Evolutionary conservation across 495 filamentous ascomycete genomes (phyloP).

Genomic region (Penicillium goetzii): DNA sequence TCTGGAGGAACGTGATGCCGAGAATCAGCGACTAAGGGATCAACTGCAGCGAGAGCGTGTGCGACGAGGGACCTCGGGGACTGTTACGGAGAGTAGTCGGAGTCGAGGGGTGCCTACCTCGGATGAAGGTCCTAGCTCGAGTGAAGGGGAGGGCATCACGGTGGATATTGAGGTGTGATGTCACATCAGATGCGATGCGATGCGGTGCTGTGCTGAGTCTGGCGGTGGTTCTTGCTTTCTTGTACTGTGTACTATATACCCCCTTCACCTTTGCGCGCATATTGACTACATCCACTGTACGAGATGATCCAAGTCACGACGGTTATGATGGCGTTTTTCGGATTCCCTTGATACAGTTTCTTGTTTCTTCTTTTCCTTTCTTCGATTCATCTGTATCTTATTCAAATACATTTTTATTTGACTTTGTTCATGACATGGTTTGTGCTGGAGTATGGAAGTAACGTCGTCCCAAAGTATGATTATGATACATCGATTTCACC

Average conservation of each 20-base stretch:
- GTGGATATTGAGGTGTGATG: constrained; percentile 51
- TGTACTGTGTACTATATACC: constrained; percentile 28
- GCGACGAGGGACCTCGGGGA: constrained; percentile 39
- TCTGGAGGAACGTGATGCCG: constrained; percentile 78
- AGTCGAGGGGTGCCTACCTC: constrained; percentile 20
- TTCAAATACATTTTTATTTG: constrained; percentile 16
- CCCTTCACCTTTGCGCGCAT: constrained; percentile 13
- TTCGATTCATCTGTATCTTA: constrained; percentile 26
- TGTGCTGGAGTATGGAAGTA: background rate
- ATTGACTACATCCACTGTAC: constrained; percentile 20
- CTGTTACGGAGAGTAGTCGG: constrained; percentile 19
- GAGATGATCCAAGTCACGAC: constrained; percentile 27
- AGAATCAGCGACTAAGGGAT: constrained; percentile 72
- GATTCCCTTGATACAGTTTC: constrained; percentile 10
- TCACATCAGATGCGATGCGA: constrained; percentile 27
- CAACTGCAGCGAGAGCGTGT: constrained; percentile 69
- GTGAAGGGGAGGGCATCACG: constrained; percentile 49
- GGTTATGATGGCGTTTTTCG: constrained; percentile 28
- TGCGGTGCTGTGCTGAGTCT: background rate
- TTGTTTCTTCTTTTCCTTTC: constrained; percentile 11
- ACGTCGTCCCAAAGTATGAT: constrained; percentile 8
- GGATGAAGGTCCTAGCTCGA: constrained; percentile 46
- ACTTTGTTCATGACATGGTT: background rate
- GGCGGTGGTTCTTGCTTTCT: constrained; percentile 14
- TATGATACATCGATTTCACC: constrained; percentile 12